Evolutionary conservation across 2,329 filamentous ascomycete species (phyloP).

Genomic region (Colletotrichum melonis): DNA sequence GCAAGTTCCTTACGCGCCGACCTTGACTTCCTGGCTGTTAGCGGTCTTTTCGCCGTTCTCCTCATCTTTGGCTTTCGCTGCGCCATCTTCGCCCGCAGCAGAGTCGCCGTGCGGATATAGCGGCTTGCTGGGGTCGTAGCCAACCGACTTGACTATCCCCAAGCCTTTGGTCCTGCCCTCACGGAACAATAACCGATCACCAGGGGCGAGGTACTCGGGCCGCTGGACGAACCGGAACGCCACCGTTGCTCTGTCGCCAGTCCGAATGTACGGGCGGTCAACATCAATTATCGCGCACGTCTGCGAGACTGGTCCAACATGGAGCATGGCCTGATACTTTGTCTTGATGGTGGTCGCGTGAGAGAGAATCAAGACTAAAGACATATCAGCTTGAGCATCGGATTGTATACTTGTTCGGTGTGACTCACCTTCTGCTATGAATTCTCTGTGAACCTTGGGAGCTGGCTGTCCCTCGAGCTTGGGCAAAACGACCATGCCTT

Average conservation of each 20-base stretch:
- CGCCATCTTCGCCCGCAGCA: neutral
- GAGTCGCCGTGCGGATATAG: slow-evolving; percentile 41
- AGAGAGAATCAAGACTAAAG: slow-evolving; percentile 85
- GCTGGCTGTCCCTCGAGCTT: slow-evolving; percentile 78
- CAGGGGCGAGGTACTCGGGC: slow-evolving; percentile 90
- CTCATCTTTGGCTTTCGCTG: neutral
- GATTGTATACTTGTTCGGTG: neutral
- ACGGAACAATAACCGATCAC: slow-evolving; percentile 90
- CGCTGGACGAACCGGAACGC: slow-evolving; percentile 95
- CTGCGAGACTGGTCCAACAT: slow-evolving; percentile 93
- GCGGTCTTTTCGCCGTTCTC: slow-evolving; percentile 14
- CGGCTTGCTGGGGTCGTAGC: slow-evolving; percentile 78
- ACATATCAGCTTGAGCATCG: slow-evolving; percentile 16
- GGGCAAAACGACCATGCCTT: slow-evolving; percentile 96
- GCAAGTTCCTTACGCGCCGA: slow-evolving; percentile 8
- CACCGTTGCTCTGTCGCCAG: slow-evolving; percentile 92
- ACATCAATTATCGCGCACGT: slow-evolving; percentile 98
- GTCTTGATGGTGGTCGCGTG: slow-evolving; percentile 98
- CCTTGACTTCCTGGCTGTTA: slow-evolving; percentile 25
- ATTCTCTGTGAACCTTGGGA: slow-evolving; percentile 80
- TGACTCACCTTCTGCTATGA: slow-evolving; percentile 77
- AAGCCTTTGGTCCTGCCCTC: slow-evolving; percentile 96
- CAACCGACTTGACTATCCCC: slow-evolving; percentile 91
- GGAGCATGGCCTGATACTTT: slow-evolving; percentile 97
- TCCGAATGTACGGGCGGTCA: slow-evolving; percentile 93